Base-by-base conservation (phyloP, 257 asterid species). In the Gentiana macrophylla region DNA sequence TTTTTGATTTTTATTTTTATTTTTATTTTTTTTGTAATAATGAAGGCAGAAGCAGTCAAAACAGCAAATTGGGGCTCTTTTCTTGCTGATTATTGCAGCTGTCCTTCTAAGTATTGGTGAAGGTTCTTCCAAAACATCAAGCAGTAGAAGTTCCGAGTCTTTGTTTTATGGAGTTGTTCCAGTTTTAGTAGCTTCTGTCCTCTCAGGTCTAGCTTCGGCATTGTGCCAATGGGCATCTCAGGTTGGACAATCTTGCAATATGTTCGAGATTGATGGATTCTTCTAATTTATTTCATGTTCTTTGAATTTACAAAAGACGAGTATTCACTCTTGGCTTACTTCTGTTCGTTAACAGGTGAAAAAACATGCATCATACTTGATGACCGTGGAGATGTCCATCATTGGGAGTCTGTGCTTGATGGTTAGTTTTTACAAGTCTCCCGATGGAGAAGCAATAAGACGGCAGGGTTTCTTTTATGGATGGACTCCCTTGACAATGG, bases 181-280 rank as follows among this genome's bases (percentile, higher is more conserved):
- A 12, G 89, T 92, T 49, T 67, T 92, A 60, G 84, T 88, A 57
- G 99, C 97, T 62, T 92, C 97, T 52, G 85, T 88, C 36, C 95
- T 92, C 57, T 88, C 97, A 56, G 97, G 99, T 70, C 65, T 92
- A 75, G 99, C 97, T 68, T 92, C 97, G 65, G 81, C 99, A 45
- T 76, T 92, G 74, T 92, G 99, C 61, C 99, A 92, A 75, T 88
- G 99, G 99, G 95, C 99, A 52, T 75, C 94, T 68, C 99, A 92
- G 77, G 99, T 80, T 73, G 74, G 78, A 67, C 59, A 54, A 62
- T 48, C n/a, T 32, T 67, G 59, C 38, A 5, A 10, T 3, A 41
- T 7, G 9, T 41, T 41, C 9, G 46, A 41, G 12, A 41, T 38
- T 38, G 8, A 41, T 35, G 36, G 35, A 55, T 49, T 13, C 41